These are phyloP conservation scores for Raphanus raphanistrum DNA, from an alignment of 345 rosid species.

Conservation along the genomic window DNA sequence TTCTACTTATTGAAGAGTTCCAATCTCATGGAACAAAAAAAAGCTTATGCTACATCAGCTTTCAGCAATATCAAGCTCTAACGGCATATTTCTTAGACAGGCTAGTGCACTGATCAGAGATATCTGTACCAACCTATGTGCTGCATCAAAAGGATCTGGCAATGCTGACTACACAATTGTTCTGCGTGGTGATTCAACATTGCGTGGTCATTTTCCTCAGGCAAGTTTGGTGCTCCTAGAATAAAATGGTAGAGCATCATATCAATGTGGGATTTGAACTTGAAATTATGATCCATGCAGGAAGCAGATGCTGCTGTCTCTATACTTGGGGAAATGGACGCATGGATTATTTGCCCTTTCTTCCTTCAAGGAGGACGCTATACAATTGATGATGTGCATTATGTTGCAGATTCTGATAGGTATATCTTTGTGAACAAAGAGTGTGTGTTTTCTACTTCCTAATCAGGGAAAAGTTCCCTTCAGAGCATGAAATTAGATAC, in stretches of 20 bases:
- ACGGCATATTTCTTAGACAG: constrained; percentile 47
- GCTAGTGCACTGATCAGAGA: constrained; percentile 62
- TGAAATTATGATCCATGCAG: constrained; percentile 42
- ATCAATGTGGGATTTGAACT: neutral
- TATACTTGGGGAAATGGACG: constrained; percentile 84
- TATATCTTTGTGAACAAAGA: constrained; percentile 35
- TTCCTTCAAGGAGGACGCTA: constrained; percentile 98
- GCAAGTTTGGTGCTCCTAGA: constrained; percentile 42
- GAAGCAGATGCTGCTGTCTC: constrained; percentile 92
- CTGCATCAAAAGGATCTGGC: constrained; percentile 63
- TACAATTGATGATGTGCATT: constrained; percentile 82
- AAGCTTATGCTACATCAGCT: neutral
- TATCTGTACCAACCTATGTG: constrained; percentile 66
- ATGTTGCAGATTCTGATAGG: constrained; percentile 89
- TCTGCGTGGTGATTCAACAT: constrained; percentile 94
- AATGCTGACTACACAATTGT: constrained; percentile 70
- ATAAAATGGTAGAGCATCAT: constrained; percentile 18
- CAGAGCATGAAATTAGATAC: constrained; percentile 18
- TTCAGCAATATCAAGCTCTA: constrained; percentile 15
- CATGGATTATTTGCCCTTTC: constrained; percentile 96
- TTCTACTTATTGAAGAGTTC: constrained; percentile 4
- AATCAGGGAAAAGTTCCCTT: constrained; percentile 9
- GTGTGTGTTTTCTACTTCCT: neutral
- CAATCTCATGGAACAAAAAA: constrained; percentile 3
- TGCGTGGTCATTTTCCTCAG: constrained; percentile 98